Evolutionary conservation across 495 filamentous ascomycete species (phyloP), one percentile per base, ranked within the genome.

Genomic region (Lasiosphaeria hispida): DNA sequence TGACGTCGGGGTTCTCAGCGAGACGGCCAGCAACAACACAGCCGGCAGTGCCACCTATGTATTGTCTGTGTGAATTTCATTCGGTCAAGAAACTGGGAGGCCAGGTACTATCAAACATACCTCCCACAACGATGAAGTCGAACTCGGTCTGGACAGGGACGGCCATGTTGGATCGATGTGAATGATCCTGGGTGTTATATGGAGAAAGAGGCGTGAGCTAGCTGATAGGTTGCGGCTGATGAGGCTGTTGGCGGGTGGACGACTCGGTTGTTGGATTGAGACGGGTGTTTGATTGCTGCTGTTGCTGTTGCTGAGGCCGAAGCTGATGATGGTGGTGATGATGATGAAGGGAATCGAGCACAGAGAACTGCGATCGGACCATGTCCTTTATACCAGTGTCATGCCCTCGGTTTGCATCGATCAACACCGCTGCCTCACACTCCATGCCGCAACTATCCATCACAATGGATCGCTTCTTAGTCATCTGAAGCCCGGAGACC

Each of bases 11-110:
- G 53, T 83, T 83, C 59, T 84, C 80, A 1, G 82, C 82, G 18
- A 87, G 77, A 43, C 84, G 78, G 34, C 78, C 80, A 11, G 83
- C 84, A 14, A 85, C 74, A 4, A 73, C 72, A 60, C 78, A 82
- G 30, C 84, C 83, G 11, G 83, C 82, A 1, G 83, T 85, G 13
- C 84, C 84, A 57, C 82, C 83, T 30, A n/a, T 17, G 73, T 73
- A 23, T 17, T 9, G 19, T 43, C 10, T 19, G 48, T 23, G 48
- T 10, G 48, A 76, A 68, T 34, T 18, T 23, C 3, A 10, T 23
- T 36, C 19, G n/a, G 10, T 11, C 23, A 30, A 30, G 23, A 42
- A 7, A 34, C 15, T 11, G 13, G 1, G 43, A 10, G 18, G 13
- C 3, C 17, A 23, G 34, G 13, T 13, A 1, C 3, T 49, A 38